Evolutionary conservation across 495 filamentous ascomycete species (phyloP).

Genomic region (Trichoderma erinaceum): DNA sequence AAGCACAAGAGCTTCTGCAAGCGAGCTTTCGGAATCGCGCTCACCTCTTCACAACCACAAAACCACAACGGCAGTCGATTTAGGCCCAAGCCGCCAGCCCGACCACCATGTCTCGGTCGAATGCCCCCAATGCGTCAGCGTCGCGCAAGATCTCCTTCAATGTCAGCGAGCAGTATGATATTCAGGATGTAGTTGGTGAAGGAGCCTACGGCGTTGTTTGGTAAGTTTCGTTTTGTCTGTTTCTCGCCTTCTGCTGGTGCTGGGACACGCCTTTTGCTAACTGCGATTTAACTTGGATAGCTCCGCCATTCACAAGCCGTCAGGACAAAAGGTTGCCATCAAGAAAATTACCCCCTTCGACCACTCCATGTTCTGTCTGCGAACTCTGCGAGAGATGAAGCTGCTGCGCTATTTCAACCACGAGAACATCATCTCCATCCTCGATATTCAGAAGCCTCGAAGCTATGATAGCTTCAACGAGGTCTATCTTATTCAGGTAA

Average conservation of each 20-base stretch:
- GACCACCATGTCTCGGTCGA: conserved; percentile 35
- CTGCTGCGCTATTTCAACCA: conserved; percentile 98
- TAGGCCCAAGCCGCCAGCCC: conserved; percentile 8
- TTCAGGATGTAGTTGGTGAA: conserved; percentile 98
- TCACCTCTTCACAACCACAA: background rate
- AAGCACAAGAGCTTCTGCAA: background rate
- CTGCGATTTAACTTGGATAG: conserved; percentile 40
- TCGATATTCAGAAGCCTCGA: conserved; percentile 97
- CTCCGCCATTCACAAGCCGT: conserved; percentile 97
- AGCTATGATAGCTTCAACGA: conserved; percentile 95
- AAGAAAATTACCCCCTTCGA: conserved; percentile 99
- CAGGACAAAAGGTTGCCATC: conserved; percentile 97
- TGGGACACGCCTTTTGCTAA: conserved; percentile 19
- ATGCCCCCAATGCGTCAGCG: conserved; percentile 39
- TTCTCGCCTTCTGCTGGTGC: background rate
- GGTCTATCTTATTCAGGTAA: conserved; percentile 96
- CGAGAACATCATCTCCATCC: conserved; percentile 99
- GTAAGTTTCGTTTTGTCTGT: conserved; percentile 42
- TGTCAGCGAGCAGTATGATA: conserved; percentile 98
- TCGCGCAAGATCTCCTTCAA: conserved; percentile 99
- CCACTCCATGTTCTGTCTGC: conserved; percentile 97
- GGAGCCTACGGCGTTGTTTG: conserved; percentile 98
- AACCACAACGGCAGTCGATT: conserved; percentile 7
- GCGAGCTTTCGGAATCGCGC: background rate
- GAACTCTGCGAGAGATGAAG: conserved; percentile 99